Evolutionary conservation across 495 filamentous ascomycete genomes (phyloP).

Genomic region (Thozetella sp.): DNA sequence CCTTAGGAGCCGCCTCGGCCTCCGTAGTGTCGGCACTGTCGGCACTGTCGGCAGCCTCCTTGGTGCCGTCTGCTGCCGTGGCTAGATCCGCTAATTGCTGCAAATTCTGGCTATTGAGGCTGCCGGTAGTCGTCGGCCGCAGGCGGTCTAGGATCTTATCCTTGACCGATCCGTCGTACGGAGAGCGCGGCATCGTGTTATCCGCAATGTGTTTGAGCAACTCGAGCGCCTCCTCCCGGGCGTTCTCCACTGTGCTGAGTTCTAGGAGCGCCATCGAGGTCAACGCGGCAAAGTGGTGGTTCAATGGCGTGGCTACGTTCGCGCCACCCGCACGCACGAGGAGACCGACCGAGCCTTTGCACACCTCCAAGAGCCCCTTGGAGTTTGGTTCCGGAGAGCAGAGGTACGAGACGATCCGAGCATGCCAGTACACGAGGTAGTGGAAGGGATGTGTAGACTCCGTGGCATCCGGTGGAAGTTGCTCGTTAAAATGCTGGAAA

Average conservation of each 20-base stretch:
- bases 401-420: slow-evolving; percentile 63
- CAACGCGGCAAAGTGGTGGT: slow-evolving; percentile 74
- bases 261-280: slow-evolving; percentile 68
- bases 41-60: slow-evolving; percentile 16
- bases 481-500: slow-evolving; percentile 48
- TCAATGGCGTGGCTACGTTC: slow-evolving; percentile 63
- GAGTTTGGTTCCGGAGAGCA: slow-evolving; percentile 42
- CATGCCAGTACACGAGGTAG: slow-evolving; percentile 75
- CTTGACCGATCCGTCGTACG: slow-evolving; percentile 48
- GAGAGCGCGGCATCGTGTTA: slow-evolving; percentile 28
- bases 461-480: slow-evolving; percentile 38
- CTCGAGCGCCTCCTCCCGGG: slow-evolving; percentile 29
- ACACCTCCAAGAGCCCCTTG: slow-evolving; percentile 59
- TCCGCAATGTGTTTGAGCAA: slow-evolving; percentile 34
- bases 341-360: slow-evolving; percentile 56
- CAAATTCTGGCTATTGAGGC: slow-evolving; percentile 42
- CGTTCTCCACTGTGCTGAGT: slow-evolving; percentile 43
- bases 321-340: slow-evolving; percentile 52
- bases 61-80: slow-evolving; percentile 31
- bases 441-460: slow-evolving; percentile 49
- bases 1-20: neutral
- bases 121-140: slow-evolving; percentile 23
- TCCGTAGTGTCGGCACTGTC: slow-evolving; percentile 8
- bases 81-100: slow-evolving; percentile 70
- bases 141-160: slow-evolving; percentile 44